Percentiles rank a stretch among this genome's conserved stretches.
Conservation (phyloP, 2,329 filamentous ascomycete species). For the Cyphellophora attinorum region DNA sequence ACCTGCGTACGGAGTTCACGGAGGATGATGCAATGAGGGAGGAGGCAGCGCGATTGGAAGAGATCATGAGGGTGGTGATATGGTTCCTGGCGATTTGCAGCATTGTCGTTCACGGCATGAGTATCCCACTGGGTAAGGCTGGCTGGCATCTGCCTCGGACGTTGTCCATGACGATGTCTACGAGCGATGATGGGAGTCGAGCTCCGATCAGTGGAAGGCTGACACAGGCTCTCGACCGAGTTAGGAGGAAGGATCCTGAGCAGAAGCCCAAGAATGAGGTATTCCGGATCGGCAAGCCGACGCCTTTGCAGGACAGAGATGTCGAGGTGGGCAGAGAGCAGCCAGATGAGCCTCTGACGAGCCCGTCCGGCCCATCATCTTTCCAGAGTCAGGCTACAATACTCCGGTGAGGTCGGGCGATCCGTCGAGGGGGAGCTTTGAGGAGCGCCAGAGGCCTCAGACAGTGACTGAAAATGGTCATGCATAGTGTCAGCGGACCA, state of each 20-base stretch:
- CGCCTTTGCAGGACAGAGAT: too few species aligned
- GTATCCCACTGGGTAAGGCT: conserved; percentile 56
- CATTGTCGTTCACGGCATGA: conserved; percentile 63
- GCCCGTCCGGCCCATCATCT: neutral
- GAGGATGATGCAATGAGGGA: conserved; percentile 51
- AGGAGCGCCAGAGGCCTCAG: too few species aligned
- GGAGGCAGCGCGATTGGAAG: conserved; percentile 57
- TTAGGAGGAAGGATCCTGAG: conserved; percentile 1
- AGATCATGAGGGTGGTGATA: conserved; percentile 62
- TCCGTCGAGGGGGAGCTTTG: too few species aligned
- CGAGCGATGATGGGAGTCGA: conserved; percentile 16
- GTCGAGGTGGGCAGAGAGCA: too few species aligned
- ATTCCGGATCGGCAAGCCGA: conserved; percentile 1
- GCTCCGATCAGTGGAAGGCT: too few species aligned
- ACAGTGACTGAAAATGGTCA: too few species aligned
- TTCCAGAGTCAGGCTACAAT: neutral
- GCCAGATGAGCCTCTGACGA: too few species aligned
- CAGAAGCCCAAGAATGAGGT: neutral
- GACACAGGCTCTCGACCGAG: too few species aligned
- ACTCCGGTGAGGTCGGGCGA: too few species aligned
- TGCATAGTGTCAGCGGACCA: too few species aligned
- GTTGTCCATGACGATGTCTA: conserved; percentile 36
- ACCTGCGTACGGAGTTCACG: conserved; percentile 47
- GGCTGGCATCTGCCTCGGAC: conserved; percentile 37
- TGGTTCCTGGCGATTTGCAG: conserved; percentile 83